Percentiles rank a stretch among this genome's conserved stretches.
phyloP scores from a whole-genome alignment of 2,329 filamentous ascomycete species.

The Dactylellina leptospora region DNA sequence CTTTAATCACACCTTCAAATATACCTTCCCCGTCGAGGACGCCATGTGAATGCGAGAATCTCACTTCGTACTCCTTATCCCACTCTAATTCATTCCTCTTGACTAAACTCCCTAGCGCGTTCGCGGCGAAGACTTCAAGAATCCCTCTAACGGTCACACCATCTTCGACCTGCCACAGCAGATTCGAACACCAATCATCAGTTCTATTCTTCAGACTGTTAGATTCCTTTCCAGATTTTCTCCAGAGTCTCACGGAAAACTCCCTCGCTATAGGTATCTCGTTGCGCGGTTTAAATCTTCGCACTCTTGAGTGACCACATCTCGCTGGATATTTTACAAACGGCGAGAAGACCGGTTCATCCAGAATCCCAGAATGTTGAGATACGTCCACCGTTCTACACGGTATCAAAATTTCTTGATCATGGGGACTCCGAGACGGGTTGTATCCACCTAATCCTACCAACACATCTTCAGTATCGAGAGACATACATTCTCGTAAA shows the following conservation, averaged over 20 bases:
- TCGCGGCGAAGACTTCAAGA: background rate
- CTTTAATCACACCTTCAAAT: no score
- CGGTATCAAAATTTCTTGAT: background rate
- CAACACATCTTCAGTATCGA: no score
- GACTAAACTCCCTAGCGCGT: background rate
- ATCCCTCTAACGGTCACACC: background rate
- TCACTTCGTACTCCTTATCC: background rate
- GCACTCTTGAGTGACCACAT: background rate
- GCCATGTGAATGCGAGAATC: background rate
- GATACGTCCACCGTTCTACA: background rate
- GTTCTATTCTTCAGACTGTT: no score
- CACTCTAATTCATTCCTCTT: background rate
- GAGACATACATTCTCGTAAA: no score
- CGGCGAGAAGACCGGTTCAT: constrained; percentile 15
- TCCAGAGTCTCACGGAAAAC: background rate
- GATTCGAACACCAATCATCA: background rate
- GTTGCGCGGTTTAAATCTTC: background rate
- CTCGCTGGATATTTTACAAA: constrained; percentile 6
- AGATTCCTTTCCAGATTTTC: no score
- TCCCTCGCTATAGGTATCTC: background rate
- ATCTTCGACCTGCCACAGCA: background rate
- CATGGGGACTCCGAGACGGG: no score
- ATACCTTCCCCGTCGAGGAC: no score
- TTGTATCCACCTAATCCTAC: no score
- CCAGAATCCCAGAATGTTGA: background rate